These are phyloP conservation scores for Bondarzewia mesenterica DNA, from an alignment of 1,284 basidiomycete genomes.

Conservation along the genomic window DNA sequence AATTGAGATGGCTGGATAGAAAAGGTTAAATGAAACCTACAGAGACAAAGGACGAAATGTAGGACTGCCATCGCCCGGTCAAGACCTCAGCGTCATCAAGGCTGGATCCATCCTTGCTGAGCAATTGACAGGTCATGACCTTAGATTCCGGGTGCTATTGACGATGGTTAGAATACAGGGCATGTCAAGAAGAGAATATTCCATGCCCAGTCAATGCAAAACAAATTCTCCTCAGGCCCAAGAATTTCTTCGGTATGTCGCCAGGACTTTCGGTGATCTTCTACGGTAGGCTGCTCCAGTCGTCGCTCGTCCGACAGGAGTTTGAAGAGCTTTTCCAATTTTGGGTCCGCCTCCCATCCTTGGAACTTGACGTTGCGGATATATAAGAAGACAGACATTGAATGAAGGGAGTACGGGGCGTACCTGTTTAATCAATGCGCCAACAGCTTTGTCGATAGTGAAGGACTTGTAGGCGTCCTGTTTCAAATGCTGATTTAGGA, in stretches of 20 bases:
- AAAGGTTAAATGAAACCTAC: conserved; percentile 33
- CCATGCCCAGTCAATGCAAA: conserved; percentile 86
- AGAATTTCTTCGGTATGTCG: conserved; percentile 79
- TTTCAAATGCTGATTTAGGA: not conserved
- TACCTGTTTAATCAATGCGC: conserved; percentile 82
- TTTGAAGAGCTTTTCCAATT: conserved; percentile 80
- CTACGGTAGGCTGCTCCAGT: conserved; percentile 52
- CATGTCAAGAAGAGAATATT: too few relatives aligned
- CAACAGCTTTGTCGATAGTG: conserved; percentile 89
- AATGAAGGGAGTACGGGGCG: conserved; percentile 16
- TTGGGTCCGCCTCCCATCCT: conserved; percentile 62
- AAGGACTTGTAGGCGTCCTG: conserved; percentile 80
- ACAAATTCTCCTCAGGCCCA: conserved; percentile 87
- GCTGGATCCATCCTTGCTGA: conserved; percentile 85
- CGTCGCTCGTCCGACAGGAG: conserved; percentile 75
- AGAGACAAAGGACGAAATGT: conserved; percentile 83
- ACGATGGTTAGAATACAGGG: too few relatives aligned
- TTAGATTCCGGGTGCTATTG: conserved; percentile 60
- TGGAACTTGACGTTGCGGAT: conserved; percentile 47
- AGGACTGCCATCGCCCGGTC: conserved; percentile 82
- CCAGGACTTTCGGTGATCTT: conserved; percentile 82
- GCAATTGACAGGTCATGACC: conserved; percentile 76
- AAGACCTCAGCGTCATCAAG: conserved; percentile 81
- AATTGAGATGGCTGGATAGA: not conserved
- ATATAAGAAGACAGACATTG: conserved; percentile 8